Conservation (phyloP, 345 rosid genomes). For the rapeseed (Brassica napus) region DNA sequence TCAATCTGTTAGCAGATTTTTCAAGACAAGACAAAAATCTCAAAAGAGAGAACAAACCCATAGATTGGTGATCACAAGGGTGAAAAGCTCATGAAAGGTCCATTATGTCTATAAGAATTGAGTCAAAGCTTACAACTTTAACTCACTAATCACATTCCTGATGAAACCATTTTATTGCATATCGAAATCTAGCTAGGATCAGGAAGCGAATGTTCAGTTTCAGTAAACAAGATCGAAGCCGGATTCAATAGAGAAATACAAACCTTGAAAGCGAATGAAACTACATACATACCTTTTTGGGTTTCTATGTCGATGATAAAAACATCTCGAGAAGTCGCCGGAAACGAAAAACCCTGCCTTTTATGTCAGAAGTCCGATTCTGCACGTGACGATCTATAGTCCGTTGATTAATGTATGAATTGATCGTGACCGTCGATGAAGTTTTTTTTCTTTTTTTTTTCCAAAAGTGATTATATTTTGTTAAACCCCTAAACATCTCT, state of each 20-base stretch:
- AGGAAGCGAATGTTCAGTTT: background rate
- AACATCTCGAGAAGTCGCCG: slow-evolving; percentile 4
- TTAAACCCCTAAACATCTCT: background rate
- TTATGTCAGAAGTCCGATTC: slow-evolving; percentile 5
- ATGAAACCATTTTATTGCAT: background rate
- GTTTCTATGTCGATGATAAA: background rate
- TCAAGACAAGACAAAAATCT: background rate
- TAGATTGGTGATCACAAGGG: slow-evolving; percentile 13
- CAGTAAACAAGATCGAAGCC: background rate
- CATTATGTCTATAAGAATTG: slow-evolving; percentile 6
- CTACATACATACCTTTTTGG: background rate
- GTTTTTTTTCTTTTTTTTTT: no score
- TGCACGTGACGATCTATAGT: slow-evolving; percentile 2
- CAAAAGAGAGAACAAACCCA: background rate
- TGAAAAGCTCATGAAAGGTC: slow-evolving; percentile 14
- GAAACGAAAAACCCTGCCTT: slow-evolving; percentile 5
- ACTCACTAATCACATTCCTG: no score
- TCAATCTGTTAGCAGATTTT: slow-evolving; percentile 12
- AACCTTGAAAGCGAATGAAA: background rate
- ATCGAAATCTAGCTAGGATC: slow-evolving; percentile 19
- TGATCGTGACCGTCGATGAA: background rate
- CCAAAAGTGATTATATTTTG: background rate
- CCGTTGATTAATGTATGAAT: background rate
- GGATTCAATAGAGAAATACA: background rate
- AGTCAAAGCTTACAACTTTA: slow-evolving; percentile 12